Base-by-base conservation (phyloP, 129 eudicot genomes). In the Saposhnikovia divaricata region DNA sequence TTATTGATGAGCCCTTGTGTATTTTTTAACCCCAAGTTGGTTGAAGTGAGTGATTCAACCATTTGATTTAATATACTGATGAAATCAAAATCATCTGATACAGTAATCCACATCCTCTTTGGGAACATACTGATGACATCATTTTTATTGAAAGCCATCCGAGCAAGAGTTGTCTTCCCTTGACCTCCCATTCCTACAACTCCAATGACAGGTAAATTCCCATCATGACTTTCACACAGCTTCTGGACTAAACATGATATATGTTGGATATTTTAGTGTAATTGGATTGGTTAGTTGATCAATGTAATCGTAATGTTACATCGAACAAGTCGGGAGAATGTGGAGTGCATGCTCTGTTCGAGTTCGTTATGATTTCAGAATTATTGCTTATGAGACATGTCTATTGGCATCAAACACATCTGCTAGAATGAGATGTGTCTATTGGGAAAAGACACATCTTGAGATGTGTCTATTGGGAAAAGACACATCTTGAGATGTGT, bases 141-240 rank as follows among this genome's bases (percentile, higher is more conserved):
- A 31, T 66, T 7, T 9, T 15, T 27, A 10, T 66, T 66, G 23
- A 28, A 66, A 10, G 31, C 72, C 21, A 15, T 15, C 11, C n/a
- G 76, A 72, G 76, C 76, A 72, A 72, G 76, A 16, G 76, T 72
- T 40, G 76, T 72, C 28, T 71, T 48, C 16, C 38, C 43, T 28
- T 25, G 39, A 25, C 72, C 72, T 25, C 38, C 72, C 72, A 66
- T 66, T 6, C 87, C 84, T 40, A 80, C 75, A 4, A 84, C 76
- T 43, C 79, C 46, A 57, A 80, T 19, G 18, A 77, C 76, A 2
- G 51, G 19, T 19, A 84, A 47, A 50, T 23, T 15, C 16, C 77
- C 18, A 3, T n/a, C 46, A 21, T 42, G 9, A 28, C 45, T 8
- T 16, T 23, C 72, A n/a, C 38, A 80, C 57, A 69, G 15, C 43